Percentiles rank a stretch among this genome's conserved stretches.
Evolutionary conservation across 2,329 filamentous ascomycete genomes (phyloP).

Genomic region (Diplodia corticola): DNA sequence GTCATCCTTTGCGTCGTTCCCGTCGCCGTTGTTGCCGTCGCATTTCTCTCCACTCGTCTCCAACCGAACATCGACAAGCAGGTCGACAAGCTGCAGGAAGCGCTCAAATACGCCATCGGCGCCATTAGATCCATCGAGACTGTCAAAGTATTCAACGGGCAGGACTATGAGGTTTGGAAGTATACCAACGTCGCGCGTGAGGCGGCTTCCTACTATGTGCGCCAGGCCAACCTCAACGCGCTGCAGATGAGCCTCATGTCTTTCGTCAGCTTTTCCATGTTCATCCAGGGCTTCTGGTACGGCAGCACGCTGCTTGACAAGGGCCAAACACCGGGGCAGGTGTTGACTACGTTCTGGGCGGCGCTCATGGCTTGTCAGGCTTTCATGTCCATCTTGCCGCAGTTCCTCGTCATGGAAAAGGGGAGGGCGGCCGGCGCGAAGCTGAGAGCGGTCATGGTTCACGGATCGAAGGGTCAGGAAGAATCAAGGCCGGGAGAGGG

Average conservation of each 20-base stretch:
- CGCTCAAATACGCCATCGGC: slow-evolving; percentile 70
- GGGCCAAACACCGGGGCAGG: slow-evolving; percentile 61
- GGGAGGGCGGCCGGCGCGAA: slow-evolving; percentile 72
- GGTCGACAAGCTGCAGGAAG: slow-evolving; percentile 64
- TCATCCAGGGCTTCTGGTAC: slow-evolving; percentile 89
- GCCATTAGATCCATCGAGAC: slow-evolving; percentile 75
- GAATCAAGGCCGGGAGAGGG: slow-evolving; percentile 25
- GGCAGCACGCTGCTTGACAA: slow-evolving; percentile 68
- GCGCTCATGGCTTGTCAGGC: slow-evolving; percentile 75
- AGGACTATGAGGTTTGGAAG: slow-evolving; percentile 65
- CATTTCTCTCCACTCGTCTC: slow-evolving; percentile 60
- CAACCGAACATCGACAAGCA: slow-evolving; percentile 69
- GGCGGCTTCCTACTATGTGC: slow-evolving; percentile 64
- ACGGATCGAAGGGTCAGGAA: slow-evolving; percentile 33
- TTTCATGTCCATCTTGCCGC: slow-evolving; percentile 71
- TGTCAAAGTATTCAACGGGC: slow-evolving; percentile 82
- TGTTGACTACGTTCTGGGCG: slow-evolving; percentile 84
- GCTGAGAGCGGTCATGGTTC: slow-evolving; percentile 52
- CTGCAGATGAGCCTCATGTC: slow-evolving; percentile 72
- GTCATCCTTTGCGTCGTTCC: slow-evolving; percentile 75
- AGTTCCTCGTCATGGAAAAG: slow-evolving; percentile 75
- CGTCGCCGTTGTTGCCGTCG: slow-evolving; percentile 62
- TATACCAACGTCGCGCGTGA: slow-evolving; percentile 61
- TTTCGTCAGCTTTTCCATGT: slow-evolving; percentile 74
- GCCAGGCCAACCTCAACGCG: slow-evolving; percentile 68